A percentile compares a stretch with the other conserved stretches of the same genome.
Evolutionary conservation across 176 grass and related monocot genomes (phyloP).

Genomic region (Echinochloa phyllopogon): DNA sequence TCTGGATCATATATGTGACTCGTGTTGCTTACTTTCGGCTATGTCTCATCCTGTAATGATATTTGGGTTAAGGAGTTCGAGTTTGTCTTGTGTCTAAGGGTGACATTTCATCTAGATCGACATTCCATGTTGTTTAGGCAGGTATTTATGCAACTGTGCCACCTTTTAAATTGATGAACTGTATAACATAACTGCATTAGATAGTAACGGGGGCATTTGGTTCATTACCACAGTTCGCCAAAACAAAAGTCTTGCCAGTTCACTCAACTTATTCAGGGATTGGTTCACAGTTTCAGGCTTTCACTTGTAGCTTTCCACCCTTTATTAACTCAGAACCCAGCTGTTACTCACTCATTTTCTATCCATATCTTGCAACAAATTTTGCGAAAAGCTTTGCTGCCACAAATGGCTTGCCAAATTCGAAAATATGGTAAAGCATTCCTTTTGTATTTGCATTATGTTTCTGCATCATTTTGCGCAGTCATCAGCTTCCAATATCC

Average conservation of each 20-base stretch:
- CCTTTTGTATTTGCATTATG: background rate
- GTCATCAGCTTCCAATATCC: background rate
- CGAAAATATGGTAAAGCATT: background rate
- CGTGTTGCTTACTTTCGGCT: background rate
- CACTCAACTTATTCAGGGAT: background rate
- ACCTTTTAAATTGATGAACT: background rate
- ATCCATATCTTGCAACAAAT: background rate
- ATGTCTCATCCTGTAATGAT: background rate
- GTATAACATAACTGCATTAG: background rate
- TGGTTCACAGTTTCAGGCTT: background rate
- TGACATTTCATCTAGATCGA: conserved; percentile 1
- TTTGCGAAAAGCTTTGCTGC: background rate
- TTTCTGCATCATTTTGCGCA: background rate
- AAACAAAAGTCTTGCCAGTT: background rate
- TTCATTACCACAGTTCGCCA: background rate
- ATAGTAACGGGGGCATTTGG: background rate
- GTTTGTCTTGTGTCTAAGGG: background rate
- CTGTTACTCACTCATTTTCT: background rate
- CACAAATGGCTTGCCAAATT: background rate
- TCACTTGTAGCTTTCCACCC: background rate
- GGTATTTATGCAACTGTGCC: background rate
- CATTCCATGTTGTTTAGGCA: background rate
- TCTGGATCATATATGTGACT: conserved; percentile 4
- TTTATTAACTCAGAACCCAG: background rate
- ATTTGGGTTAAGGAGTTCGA: background rate